A percentile compares a stretch with the other conserved stretches of the same genome.
phyloP scores from a whole-genome alignment of 495 filamentous ascomycete genomes.

The Penicillium atrosanguineum region DNA sequence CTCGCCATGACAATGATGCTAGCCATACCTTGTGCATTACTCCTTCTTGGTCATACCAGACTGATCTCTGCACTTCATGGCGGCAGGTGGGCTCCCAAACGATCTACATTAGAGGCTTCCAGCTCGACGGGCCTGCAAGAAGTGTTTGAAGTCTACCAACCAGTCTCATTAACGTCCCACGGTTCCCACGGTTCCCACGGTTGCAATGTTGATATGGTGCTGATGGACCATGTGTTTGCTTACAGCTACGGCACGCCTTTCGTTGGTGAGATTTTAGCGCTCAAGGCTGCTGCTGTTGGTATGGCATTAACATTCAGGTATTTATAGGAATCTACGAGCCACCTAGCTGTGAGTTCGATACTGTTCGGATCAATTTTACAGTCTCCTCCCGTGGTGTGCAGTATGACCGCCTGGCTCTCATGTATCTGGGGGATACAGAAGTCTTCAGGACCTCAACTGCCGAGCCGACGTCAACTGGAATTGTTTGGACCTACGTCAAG shows the following conservation, averaged over 20 bases:
- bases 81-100: background rate
- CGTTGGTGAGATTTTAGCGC: conserved; percentile 53
- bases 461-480: conserved; percentile 70
- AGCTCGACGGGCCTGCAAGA: conserved; percentile 36
- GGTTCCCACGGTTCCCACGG: conserved; percentile 37
- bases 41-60: background rate
- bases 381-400: conserved; percentile 72
- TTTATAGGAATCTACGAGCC: conserved; percentile 64
- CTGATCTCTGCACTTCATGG: background rate
- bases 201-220: conserved; percentile 47
- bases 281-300: background rate
- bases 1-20: background rate
- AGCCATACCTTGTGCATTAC: background rate
- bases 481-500: conserved; percentile 75
- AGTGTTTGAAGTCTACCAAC: conserved; percentile 69
- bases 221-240: conserved; percentile 75
- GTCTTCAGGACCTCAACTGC: conserved; percentile 86
- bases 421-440: conserved; percentile 80
- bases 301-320: background rate
- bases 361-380: conserved; percentile 78
- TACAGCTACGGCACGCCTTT: conserved; percentile 78
- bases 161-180: conserved; percentile 46
- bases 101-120: background rate
- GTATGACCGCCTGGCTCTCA: conserved; percentile 74
- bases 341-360: conserved; percentile 70